Conservation (phyloP, 1,284 basidiomycete genomes). For the Cutaneotrichosporon sp. region DNA sequence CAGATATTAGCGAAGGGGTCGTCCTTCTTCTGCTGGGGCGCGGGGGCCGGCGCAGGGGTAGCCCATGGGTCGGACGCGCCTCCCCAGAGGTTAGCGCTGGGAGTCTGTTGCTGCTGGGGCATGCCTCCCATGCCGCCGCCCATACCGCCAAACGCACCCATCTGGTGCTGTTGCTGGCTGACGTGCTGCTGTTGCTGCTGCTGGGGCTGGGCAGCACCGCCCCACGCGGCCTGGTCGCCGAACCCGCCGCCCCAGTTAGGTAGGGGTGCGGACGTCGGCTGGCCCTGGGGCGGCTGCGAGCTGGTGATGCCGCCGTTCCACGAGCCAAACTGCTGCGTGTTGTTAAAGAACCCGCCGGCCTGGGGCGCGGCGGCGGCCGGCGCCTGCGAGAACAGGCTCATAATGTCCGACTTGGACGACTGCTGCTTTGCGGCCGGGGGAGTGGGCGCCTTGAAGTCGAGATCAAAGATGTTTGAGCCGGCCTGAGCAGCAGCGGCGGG, state of each 20-base stretch:
- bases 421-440: slow-evolving; percentile 20
- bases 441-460: slow-evolving; percentile 47
- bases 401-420: slow-evolving; percentile 44
- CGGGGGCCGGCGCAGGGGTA: slow-evolving; percentile 4
- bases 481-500: slow-evolving; percentile 12
- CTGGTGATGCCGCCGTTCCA: slow-evolving; percentile 39
- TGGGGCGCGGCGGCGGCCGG: slow-evolving; percentile 4
- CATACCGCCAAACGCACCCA: background rate
- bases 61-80: slow-evolving; percentile 26
- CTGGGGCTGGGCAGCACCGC: slow-evolving; percentile 11
- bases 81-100: background rate
- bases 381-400: slow-evolving; percentile 45
- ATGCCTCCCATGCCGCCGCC: slow-evolving; percentile 9
- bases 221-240: slow-evolving; percentile 40
- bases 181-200: slow-evolving; percentile 5
- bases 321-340: slow-evolving; percentile 21
- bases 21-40: slow-evolving; percentile 28
- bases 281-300: slow-evolving; percentile 23
- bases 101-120: background rate
- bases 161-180: slow-evolving; percentile 1
- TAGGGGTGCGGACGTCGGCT: slow-evolving; percentile 20
- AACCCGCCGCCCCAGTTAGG: slow-evolving; percentile 28
- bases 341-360: slow-evolving; percentile 24
- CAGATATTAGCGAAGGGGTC: slow-evolving; percentile 23
- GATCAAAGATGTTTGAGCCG: slow-evolving; percentile 45